Conservation (phyloP, 176 grass and related monocot genomes). For the Cymbopogon citratus region DNA sequence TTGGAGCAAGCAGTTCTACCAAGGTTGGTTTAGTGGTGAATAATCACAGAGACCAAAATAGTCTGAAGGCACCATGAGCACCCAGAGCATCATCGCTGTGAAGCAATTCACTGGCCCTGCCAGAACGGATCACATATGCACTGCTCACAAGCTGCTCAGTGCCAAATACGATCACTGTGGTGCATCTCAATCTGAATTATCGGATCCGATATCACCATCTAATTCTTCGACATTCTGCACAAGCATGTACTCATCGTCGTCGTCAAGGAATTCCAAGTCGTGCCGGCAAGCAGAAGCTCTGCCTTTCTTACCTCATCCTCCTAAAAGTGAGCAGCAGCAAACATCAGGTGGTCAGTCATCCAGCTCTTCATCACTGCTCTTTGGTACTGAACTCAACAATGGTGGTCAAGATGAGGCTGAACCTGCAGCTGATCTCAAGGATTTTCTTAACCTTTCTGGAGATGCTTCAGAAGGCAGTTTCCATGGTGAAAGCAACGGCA, state of each 20-base stretch:
- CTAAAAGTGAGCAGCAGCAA: slow-evolving; percentile 23
- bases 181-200: slow-evolving; percentile 11
- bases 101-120: slow-evolving; percentile 26
- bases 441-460: slow-evolving; percentile 61
- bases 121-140: too few species aligned
- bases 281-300: slow-evolving; percentile 19
- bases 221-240: slow-evolving; percentile 67
- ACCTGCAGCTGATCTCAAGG: slow-evolving; percentile 39
- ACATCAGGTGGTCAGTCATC: slow-evolving; percentile 20
- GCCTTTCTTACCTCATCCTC: slow-evolving; percentile 72
- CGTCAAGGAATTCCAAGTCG: slow-evolving; percentile 11
- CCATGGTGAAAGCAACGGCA: slow-evolving; percentile 24
- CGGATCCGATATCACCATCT: slow-evolving; percentile 33
- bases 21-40: background rate
- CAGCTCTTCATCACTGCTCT: slow-evolving; percentile 12
- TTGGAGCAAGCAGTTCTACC: background rate
- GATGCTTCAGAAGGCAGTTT: slow-evolving; percentile 29
- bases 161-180: too few species aligned
- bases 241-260: slow-evolving; percentile 50
- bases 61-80: slow-evolving; percentile 28
- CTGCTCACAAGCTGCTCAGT: too few species aligned
- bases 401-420: slow-evolving; percentile 21
- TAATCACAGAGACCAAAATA: background rate
- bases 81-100: slow-evolving; percentile 35
- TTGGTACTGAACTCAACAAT: slow-evolving; percentile 31